A percentile compares a stretch with the other conserved stretches of the same genome.
Conservation (phyloP, 1,284 basidiomycete species). For the Cryptococcus sp. region DNA sequence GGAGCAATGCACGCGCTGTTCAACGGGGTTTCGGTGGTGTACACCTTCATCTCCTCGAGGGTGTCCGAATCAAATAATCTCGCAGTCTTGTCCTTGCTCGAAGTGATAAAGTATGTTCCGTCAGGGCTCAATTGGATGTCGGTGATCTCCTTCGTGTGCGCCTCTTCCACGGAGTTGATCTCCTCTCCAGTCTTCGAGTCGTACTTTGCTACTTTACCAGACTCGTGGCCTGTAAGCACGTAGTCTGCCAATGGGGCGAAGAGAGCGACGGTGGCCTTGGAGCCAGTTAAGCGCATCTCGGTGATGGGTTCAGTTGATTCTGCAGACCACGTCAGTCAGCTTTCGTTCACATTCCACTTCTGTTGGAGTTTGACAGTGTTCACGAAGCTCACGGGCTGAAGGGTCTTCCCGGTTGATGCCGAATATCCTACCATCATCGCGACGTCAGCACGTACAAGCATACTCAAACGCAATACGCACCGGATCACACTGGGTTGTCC, state of each 20-base stretch:
- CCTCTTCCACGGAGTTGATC: conserved; percentile 71
- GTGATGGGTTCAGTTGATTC: conserved; percentile 73
- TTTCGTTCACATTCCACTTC: background rate
- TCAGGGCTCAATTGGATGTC: conserved; percentile 91
- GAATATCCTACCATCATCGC: conserved; percentile 68
- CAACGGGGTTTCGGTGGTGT: conserved; percentile 87
- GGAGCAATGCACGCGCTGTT: conserved; percentile 91
- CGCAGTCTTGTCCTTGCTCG: conserved; percentile 94
- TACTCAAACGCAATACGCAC: conserved; percentile 9
- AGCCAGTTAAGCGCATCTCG: conserved; percentile 85
- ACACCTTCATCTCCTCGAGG: conserved; percentile 90
- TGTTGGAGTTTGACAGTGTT: background rate
- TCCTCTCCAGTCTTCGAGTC: conserved; percentile 87
- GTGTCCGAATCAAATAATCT: conserved; percentile 88
- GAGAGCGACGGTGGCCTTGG: conserved; percentile 92
- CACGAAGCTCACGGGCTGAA: conserved; percentile 64
- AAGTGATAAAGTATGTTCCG: conserved; percentile 92
- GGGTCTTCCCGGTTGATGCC: conserved; percentile 80
- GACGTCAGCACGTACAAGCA: conserved; percentile 61
- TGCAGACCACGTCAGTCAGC: conserved; percentile 42
- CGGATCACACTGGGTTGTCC: conserved; percentile 65
- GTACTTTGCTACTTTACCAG: conserved; percentile 89
- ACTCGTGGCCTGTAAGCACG: conserved; percentile 94
- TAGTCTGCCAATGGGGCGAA: conserved; percentile 78
- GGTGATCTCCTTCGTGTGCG: conserved; percentile 79